Base-by-base conservation (phyloP, 2,329 filamentous ascomycete species). In the Sclerotinia sclerotiorum region DNA sequence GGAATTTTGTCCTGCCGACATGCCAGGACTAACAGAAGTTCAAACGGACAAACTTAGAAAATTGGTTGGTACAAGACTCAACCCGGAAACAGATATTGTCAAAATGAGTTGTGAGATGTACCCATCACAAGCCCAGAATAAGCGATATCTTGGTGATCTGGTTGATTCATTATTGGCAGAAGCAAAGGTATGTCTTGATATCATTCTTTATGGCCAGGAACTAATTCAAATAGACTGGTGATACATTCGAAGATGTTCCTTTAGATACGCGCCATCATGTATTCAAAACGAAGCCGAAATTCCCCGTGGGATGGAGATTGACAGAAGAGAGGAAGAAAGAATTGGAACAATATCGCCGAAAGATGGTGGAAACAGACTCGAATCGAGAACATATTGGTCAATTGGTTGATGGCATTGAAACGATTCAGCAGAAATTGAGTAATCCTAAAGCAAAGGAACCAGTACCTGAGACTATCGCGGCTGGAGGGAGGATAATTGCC, bases 21-120 rank as follows among this genome's bases (percentile, higher is more conserved):
- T 97, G 70, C 83, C 83, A 24, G 81, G 84, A 70, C 84, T 97
- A 67, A 88, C 85, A 32, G 81, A 86, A 21, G 80, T 84, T 49
- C 92, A 97, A 80, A 84, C 85, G 71, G 79, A 85, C 76, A 99
- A 97, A 80, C 84, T 99, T 70, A 90, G 90, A 79, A 98, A 98
- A 82, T 85, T 99, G 56, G 88, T 87, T 27, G 96, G 95, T 1
- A 79, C 88, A 21, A 90, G 95, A 72, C 98, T 93, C 84, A 95
- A 98, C 82, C 94, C 94, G 0, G 85, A 89, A 74, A 93, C 84
- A 67, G 88, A 93, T 74, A 82, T 92, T 69, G 84, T 97, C 75
- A 93, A 92, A 81, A 97, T 99, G 85, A 93, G 91, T 77, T 92
- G 91, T 81, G 95, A 98, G 80, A 88, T 89, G 77, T 97, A 91